phyloP scores from a whole-genome alignment of 1,284 basidiomycete genomes.

The Inonotus hispidus region DNA sequence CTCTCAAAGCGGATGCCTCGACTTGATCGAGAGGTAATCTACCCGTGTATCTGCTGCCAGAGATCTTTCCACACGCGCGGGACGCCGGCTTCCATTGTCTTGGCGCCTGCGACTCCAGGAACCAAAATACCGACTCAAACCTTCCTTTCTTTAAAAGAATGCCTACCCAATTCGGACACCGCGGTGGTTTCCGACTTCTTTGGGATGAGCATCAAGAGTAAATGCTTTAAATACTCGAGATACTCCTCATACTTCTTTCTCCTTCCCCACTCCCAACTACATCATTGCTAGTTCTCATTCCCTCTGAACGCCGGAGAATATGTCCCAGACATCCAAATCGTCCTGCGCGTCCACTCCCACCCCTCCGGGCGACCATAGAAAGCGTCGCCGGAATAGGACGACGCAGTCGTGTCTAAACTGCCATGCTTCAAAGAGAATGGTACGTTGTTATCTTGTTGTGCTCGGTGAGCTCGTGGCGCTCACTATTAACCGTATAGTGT shows the following conservation, averaged over 20 bases:
- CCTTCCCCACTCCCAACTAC: not conserved
- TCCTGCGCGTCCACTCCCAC: slow-evolving; percentile 19
- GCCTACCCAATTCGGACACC: not conserved
- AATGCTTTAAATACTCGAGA: slow-evolving; percentile 14
- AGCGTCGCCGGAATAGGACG: slow-evolving; percentile 57
- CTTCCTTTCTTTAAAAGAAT: slow-evolving; percentile 6
- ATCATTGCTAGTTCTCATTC: not conserved
- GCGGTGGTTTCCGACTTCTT: slow-evolving; percentile 3
- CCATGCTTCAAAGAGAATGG: slow-evolving; percentile 79
- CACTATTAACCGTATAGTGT: slow-evolving; percentile 42
- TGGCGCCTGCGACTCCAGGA: slow-evolving; percentile 2
- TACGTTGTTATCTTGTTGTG: slow-evolving; percentile 29
- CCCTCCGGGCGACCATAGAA: slow-evolving; percentile 42
- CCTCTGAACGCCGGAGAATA: slow-evolving; percentile 24
- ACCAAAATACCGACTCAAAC: not conserved
- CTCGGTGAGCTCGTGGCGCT: not conserved
- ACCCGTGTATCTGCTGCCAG: not conserved
- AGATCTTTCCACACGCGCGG: slow-evolving; percentile 5
- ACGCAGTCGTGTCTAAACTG: slow-evolving; percentile 65
- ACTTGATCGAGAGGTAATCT: not conserved
- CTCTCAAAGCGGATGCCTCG: not conserved
- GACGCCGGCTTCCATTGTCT: not conserved
- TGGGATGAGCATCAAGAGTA: not conserved
- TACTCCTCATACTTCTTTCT: not conserved
- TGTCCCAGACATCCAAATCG: slow-evolving; percentile 23